A percentile compares a stretch with the other conserved stretches of the same genome.
Conservation (phyloP, 2,329 filamentous ascomycete genomes). For the Colletotrichum trifolii region DNA sequence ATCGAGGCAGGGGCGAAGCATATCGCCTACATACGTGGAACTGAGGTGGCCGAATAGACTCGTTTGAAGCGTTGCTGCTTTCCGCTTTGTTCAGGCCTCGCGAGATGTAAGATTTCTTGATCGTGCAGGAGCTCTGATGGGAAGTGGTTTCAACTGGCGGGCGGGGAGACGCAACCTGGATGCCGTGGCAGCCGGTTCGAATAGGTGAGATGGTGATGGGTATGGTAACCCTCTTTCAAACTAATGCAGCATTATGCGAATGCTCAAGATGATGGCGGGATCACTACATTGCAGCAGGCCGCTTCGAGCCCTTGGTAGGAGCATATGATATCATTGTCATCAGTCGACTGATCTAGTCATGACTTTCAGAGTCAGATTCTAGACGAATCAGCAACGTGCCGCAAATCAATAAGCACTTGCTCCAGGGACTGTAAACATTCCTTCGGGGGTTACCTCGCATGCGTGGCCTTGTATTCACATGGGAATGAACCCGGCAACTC, state of each 20-base stretch:
- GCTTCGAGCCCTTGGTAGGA: neutral
- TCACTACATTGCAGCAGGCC: neutral
- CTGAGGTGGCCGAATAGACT: slow-evolving; percentile 9
- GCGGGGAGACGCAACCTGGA: neutral
- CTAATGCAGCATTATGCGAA: slow-evolving; percentile 4
- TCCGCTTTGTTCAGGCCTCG: slow-evolving; percentile 2
- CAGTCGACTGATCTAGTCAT: neutral
- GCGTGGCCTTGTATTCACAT: slow-evolving; percentile 4
- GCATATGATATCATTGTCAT: neutral
- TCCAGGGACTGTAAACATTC: neutral
- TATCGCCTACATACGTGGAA: slow-evolving; percentile 16
- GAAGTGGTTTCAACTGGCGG: slow-evolving; percentile 26
- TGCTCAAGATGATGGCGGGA: neutral
- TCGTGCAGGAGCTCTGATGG: slow-evolving; percentile 20
- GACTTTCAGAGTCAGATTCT: too few relatives aligned
- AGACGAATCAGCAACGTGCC: too few relatives aligned
- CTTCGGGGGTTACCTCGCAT: neutral
- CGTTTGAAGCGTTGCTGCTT: slow-evolving; percentile 9
- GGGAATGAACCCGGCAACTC: neutral
- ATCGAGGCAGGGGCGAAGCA: slow-evolving; percentile 4
- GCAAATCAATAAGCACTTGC: slow-evolving; percentile 6
- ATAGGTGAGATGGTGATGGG: neutral
- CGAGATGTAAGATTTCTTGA: slow-evolving; percentile 21
- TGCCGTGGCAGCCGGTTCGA: slow-evolving; percentile 2
- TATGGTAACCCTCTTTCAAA: neutral